Evolutionary conservation across 2,329 filamentous ascomycete species (phyloP), one percentile per base, ranked within the genome.

Genomic region (Juglanconis oblonga): DNA sequence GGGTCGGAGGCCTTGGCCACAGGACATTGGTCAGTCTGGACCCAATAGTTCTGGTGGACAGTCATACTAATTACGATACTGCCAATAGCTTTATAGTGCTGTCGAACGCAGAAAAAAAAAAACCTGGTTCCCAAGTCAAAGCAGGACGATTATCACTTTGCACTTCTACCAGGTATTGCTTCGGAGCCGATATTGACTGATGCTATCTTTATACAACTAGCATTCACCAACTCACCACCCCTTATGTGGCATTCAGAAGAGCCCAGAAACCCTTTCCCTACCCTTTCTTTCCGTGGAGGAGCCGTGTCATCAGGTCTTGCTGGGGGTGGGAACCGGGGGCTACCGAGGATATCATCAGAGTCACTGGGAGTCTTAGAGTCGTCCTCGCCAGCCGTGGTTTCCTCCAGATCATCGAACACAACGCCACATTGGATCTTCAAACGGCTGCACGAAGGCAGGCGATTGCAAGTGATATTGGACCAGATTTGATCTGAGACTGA

Each of bases 241-340:
- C 60, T 62, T 62, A 62, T 62, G 60, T 62, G 53, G 50, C 38
- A 54, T 38, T 47, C 53, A 32, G 36, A 53, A 51, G 47, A 51
- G 14, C 49, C 9, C 44, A 51, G 42, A 38, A 52, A 45, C 42
- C 24, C 32, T 50, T 48, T 51, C 52, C 44, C 51, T 56, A 47
- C 53, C 60, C 50, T 44, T 53, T 48, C 24, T 57, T 38, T 44
- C 24, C 32, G 44, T 47, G 53, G 57, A 57, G 57, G 60, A 59
- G 42, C 40, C 49, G 44, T 55, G 36, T 45, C 51, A 32, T 53
- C 32, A 51, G 36, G 10, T 38, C 33, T 51, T 32, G 35, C 49
- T 45, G 29, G 52, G 49, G 31, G 38, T 56, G 48, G 55, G 52
- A 53, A 59, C 36, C 11, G 44, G 51, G 36, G 47, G 49, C 35